These are phyloP conservation scores for Trichoderma oligosporum DNA, from an alignment of 2,329 filamentous ascomycete species.

Conservation along the genomic window DNA sequence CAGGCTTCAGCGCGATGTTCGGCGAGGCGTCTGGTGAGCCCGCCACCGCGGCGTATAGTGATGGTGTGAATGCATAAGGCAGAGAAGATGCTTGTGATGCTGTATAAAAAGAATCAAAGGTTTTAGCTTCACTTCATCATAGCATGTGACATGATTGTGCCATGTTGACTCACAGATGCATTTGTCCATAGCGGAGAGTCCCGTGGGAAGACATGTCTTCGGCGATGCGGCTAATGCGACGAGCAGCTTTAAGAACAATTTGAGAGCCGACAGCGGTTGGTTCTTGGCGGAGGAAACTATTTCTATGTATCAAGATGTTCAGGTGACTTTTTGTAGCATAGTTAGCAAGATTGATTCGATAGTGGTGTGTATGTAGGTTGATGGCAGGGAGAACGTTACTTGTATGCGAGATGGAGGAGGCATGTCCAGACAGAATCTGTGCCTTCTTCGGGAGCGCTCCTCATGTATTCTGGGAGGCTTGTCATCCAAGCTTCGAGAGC, in stretches of 20 bases:
- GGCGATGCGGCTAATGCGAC: slow-evolving; percentile 36
- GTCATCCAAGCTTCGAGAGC: slow-evolving; percentile 34
- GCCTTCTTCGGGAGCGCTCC: slow-evolving; percentile 31
- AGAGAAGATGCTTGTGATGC: slow-evolving; percentile 37
- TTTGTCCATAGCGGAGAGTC: slow-evolving; percentile 36
- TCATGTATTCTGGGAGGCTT: slow-evolving; percentile 33
- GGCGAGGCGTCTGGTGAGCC: slow-evolving; percentile 34
- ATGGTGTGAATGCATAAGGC: slow-evolving; percentile 39
- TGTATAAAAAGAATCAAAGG: slow-evolving; percentile 11
- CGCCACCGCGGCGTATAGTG: slow-evolving; percentile 32
- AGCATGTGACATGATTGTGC: not conserved
- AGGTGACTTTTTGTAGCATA: slow-evolving; percentile 28
- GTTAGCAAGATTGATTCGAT: not conserved
- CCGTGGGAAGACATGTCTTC: slow-evolving; percentile 38
- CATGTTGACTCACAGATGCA: slow-evolving; percentile 34
- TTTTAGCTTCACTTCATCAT: not conserved
- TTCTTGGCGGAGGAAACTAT: slow-evolving; percentile 31
- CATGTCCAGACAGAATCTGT: slow-evolving; percentile 36
- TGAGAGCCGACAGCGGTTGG: slow-evolving; percentile 29
- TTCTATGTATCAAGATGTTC: slow-evolving; percentile 36
- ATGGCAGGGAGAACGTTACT: slow-evolving; percentile 26
- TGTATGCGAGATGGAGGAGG: slow-evolving; percentile 37
- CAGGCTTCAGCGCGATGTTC: slow-evolving; percentile 39
- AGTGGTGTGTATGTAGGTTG: not conserved
- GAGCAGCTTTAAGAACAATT: slow-evolving; percentile 33